A percentile compares a stretch with the other conserved stretches of the same genome.
Conservation (phyloP, 2,329 filamentous ascomycete species). For the Colletotrichum zoysiae region DNA sequence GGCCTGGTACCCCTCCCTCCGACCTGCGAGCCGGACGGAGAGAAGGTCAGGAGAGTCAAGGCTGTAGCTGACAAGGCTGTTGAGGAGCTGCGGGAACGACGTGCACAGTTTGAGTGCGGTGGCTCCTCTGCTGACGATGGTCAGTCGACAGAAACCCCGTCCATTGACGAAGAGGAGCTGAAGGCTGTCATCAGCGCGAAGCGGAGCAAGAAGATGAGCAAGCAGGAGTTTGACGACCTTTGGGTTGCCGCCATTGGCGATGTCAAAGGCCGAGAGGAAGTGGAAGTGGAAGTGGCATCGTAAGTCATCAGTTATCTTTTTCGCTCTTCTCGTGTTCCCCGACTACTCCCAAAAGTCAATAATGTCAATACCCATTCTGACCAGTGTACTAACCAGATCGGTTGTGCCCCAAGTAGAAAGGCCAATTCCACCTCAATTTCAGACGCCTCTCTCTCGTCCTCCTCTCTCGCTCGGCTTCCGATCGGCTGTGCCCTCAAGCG, state of each 20-base stretch:
- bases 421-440: slow-evolving; percentile 72
- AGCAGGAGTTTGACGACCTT: slow-evolving; percentile 92
- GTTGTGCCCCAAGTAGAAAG: slow-evolving; percentile 79
- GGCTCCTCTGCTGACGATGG: slow-evolving; percentile 74
- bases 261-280: slow-evolving; percentile 72
- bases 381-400: slow-evolving; percentile 86
- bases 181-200: slow-evolving; percentile 82
- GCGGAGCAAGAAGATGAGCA: slow-evolving; percentile 84
- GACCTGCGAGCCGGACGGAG: slow-evolving; percentile 93
- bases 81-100: slow-evolving; percentile 85
- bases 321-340: slow-evolving; percentile 23
- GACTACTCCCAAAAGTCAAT: slow-evolving; percentile 8
- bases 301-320: slow-evolving; percentile 59
- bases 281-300: slow-evolving; percentile 66
- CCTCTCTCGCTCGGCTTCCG: slow-evolving; percentile 91
- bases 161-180: slow-evolving; percentile 76
- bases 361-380: slow-evolving; percentile 60
- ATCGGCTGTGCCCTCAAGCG: slow-evolving; percentile 84
- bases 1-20: slow-evolving; percentile 88
- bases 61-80: slow-evolving; percentile 89
- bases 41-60: slow-evolving; percentile 88
- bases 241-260: slow-evolving; percentile 82
- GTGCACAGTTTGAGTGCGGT: slow-evolving; percentile 92
- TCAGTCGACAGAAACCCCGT: slow-evolving; percentile 68
- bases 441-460: slow-evolving; percentile 78